Conservation (phyloP, 345 rosid genomes). For the Aquilaria malaccensis region DNA sequence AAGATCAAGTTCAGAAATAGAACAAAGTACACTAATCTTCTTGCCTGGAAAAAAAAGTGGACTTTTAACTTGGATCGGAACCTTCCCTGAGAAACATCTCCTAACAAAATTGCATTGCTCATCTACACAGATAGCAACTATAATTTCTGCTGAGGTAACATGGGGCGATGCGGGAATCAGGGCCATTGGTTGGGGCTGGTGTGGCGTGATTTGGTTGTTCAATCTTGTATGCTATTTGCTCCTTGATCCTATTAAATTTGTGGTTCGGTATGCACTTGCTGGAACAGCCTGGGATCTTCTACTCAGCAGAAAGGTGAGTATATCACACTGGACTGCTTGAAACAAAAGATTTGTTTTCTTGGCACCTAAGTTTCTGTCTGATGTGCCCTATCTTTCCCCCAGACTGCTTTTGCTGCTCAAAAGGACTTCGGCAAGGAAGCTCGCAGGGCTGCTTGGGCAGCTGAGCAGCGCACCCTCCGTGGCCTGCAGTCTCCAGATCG, state of each 20-base stretch:
- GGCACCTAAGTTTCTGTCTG: neutral
- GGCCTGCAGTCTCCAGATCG: conserved; percentile 37
- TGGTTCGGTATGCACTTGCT: conserved; percentile 56
- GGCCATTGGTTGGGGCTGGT: conserved; percentile 70
- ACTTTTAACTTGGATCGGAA: neutral
- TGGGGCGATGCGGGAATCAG: conserved; percentile 61
- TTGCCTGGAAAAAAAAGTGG: no score
- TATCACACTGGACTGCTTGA: neutral
- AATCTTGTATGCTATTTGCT: conserved; percentile 50
- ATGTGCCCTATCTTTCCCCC: neutral
- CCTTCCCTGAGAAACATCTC: neutral
- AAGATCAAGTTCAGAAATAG: neutral
- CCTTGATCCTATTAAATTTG: conserved; percentile 77
- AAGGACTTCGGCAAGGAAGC: conserved; percentile 6
- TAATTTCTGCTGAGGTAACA: conserved; percentile 43
- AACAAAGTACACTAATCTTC: no score
- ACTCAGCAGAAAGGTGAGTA: conserved; percentile 49
- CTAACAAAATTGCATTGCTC: neutral
- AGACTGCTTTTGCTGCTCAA: conserved; percentile 49
- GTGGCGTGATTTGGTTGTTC: conserved; percentile 64
- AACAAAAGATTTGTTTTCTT: neutral
- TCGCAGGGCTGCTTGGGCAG: neutral
- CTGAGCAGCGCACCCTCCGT: conserved; percentile 21
- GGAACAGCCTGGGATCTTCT: conserved; percentile 67
- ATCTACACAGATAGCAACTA: conserved; percentile 49